These are phyloP conservation scores for Oligophagozyma castellii DNA, from an alignment of 1,139 yeast genomes.

Conservation along the genomic window DNA sequence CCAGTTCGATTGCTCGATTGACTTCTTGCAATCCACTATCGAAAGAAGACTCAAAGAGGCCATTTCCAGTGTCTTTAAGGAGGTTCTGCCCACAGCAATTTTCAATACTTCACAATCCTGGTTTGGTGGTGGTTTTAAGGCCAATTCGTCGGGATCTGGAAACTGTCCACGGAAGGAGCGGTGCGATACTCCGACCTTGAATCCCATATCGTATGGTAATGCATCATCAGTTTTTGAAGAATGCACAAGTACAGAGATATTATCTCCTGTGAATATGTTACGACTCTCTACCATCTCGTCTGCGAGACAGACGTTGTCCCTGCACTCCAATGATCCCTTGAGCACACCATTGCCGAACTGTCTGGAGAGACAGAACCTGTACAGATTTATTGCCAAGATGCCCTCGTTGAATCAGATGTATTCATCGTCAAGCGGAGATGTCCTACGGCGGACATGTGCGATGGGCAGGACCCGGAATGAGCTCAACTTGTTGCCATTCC, in stretches of 20 bases:
- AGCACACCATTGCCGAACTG: conserved; percentile 22
- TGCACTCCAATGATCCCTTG: conserved; percentile 38
- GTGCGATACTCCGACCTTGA: conserved; percentile 1
- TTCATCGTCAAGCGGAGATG: conserved; percentile 4
- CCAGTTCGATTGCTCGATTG: conserved; percentile 24
- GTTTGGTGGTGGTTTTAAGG: conserved; percentile 13
- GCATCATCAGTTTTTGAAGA: conserved; percentile 5
- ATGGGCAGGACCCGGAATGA: neutral
- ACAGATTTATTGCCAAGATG: conserved; percentile 23
- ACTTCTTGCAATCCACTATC: conserved; percentile 22
- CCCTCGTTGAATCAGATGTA: conserved; percentile 22
- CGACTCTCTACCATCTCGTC: conserved; percentile 58
- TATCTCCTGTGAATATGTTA: conserved; percentile 58
- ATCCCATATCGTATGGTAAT: conserved; percentile 1
- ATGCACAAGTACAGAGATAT: conserved; percentile 25
- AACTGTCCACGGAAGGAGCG: neutral
- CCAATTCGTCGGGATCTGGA: neutral
- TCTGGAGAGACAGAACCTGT: conserved; percentile 27
- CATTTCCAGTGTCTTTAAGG: conserved; percentile 23
- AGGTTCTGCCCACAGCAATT: conserved; percentile 22
- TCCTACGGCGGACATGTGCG: neutral
- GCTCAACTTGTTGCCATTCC: conserved; percentile 15
- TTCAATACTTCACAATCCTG: conserved; percentile 24
- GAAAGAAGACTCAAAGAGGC: conserved; percentile 23
- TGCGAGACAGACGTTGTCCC: conserved; percentile 64